phyloP scores from a whole-genome alignment of 1,284 basidiomycete species.

The Cryptococcus jaspeensis region DNA sequence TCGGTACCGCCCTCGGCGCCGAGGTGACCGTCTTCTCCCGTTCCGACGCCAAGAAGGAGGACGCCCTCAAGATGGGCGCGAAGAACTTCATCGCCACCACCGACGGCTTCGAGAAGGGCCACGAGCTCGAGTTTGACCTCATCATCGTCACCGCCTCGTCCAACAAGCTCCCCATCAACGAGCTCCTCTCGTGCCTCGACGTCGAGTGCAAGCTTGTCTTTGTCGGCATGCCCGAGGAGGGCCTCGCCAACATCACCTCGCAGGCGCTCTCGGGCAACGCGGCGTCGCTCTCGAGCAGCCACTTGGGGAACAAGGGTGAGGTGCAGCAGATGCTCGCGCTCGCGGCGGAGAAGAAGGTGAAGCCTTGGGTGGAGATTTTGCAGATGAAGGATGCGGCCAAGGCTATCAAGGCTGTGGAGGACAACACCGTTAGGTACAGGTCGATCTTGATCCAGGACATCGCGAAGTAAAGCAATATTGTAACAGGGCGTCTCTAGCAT shows the following conservation, averaged over 20 bases:
- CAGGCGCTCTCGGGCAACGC: constrained; percentile 24
- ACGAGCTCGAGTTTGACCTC: constrained; percentile 58
- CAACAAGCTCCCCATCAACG: constrained; percentile 48
- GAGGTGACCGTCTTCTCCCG: constrained; percentile 68
- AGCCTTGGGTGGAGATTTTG: constrained; percentile 55
- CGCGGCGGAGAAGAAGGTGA: constrained; percentile 58
- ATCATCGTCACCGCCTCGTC: constrained; percentile 60
- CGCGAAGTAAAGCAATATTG: not conserved
- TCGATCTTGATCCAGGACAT: constrained; percentile 55
- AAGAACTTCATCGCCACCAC: constrained; percentile 56
- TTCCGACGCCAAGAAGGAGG: constrained; percentile 60
- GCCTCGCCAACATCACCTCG: constrained; percentile 22
- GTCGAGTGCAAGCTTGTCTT: constrained; percentile 59
- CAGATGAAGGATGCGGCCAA: constrained; percentile 60
- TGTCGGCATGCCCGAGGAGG: constrained; percentile 53
- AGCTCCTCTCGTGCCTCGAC: constrained; percentile 55
- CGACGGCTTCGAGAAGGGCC: constrained; percentile 54
- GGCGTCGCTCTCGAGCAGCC: constrained; percentile 43
- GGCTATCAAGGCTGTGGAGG: constrained; percentile 58
- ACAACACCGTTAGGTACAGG: constrained; percentile 58
- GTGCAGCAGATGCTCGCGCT: constrained; percentile 58
- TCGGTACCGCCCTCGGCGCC: constrained; percentile 61
- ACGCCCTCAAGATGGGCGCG: constrained; percentile 64
- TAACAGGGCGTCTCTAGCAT: not conserved
- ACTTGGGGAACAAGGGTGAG: constrained; percentile 65